A percentile compares a stretch with the other conserved stretches of the same genome.
Conservation (phyloP, 2,329 filamentous ascomycete genomes). For the Colletotrichum sp. region DNA sequence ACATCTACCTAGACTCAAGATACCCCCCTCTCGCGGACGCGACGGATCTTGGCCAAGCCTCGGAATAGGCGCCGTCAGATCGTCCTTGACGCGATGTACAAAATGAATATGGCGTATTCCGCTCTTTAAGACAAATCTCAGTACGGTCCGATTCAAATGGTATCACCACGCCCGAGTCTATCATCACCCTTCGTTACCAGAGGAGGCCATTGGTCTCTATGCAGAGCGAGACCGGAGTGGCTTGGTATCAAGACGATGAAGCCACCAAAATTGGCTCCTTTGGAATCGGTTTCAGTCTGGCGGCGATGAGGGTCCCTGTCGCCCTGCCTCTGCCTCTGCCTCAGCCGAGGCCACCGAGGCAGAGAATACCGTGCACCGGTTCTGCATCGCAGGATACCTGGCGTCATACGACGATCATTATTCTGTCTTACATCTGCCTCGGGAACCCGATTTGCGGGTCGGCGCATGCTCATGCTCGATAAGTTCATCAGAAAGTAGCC, state of each 20-base stretch:
- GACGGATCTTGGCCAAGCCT: background rate
- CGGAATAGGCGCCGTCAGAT: background rate
- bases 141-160: background rate
- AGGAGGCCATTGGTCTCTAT: background rate
- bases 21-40: background rate
- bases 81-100: slow-evolving; percentile 6
- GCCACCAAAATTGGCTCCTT: slow-evolving; percentile 9
- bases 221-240: slow-evolving; percentile 15
- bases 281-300: slow-evolving; percentile 6
- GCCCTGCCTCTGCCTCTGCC: background rate
- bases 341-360: background rate
- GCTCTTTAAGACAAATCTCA: slow-evolving; percentile 12
- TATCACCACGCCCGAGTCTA: background rate
- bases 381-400: slow-evolving; percentile 12
- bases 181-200: background rate
- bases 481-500: slow-evolving; percentile 1
- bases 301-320: background rate
- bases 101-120: slow-evolving; percentile 7
- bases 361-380: background rate
- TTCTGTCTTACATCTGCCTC: slow-evolving; percentile 9
- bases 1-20: slow-evolving; percentile 6
- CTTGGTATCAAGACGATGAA: background rate
- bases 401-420: slow-evolving; percentile 6
- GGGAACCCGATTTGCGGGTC: background rate
- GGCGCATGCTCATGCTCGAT: background rate